phyloP scores from a whole-genome alignment of 345 rosid species.

The Populus deltoides region DNA sequence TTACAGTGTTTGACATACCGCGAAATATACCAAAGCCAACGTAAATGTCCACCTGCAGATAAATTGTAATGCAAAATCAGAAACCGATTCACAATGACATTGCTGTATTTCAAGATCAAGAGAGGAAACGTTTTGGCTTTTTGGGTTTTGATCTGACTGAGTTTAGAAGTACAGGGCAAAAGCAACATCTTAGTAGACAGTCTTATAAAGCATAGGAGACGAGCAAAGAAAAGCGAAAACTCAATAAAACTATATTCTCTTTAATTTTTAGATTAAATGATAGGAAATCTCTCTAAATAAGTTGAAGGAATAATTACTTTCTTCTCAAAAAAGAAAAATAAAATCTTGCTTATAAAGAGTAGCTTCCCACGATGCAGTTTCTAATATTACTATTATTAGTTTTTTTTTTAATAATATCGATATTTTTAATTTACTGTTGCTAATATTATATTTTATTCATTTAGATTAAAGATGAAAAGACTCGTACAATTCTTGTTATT shows the following conservation, averaged over 20 bases:
- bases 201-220: slow-evolving; percentile 16
- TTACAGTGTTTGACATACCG: slow-evolving; percentile 46
- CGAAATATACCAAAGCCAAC: slow-evolving; percentile 75
- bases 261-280: too few species aligned
- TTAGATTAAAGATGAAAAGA: too few species aligned
- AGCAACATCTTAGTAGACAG: slow-evolving; percentile 27
- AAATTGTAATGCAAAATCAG: neutral
- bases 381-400: neutral
- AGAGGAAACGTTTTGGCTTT: neutral
- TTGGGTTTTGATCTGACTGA: slow-evolving; percentile 24
- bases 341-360: neutral
- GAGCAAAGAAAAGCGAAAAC: slow-evolving; percentile 32
- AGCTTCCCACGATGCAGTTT: neutral
- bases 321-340: neutral
- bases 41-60: slow-evolving; percentile 86
- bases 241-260: slow-evolving; percentile 10
- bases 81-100: neutral
- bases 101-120: neutral
- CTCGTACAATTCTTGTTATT: too few species aligned
- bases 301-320: too few species aligned
- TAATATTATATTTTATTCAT: too few species aligned
- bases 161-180: slow-evolving; percentile 45
- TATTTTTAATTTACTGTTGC: neutral
- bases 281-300: too few species aligned
- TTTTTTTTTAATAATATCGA: neutral